Base-by-base conservation (phyloP, 192 early-diverging fungal genomes). In the Linnemannia hyalina region DNA sequence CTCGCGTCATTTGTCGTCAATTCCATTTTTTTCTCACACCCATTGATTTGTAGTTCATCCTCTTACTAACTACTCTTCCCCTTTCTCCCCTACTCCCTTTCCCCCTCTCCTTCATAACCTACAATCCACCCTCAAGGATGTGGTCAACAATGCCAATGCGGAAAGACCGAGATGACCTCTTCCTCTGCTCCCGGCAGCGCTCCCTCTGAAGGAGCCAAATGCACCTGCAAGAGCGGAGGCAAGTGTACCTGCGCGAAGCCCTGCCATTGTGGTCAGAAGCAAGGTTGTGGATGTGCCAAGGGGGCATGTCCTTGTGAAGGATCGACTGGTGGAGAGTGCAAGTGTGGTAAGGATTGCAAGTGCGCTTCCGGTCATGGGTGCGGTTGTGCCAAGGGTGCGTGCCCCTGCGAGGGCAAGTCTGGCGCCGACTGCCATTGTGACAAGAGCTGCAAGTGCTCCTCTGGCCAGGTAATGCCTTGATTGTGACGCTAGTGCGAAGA, bases 1-100 rank as follows among this genome's bases (percentile, higher is more conserved):
- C 60, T 78, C 41, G 71, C 82, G 82, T 80, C 82, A 85, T 85
- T n/a, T 76, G 65, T 41, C 83, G 78, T 65, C 83, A 85, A 44
- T 73, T 74, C 42, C 26, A 36, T 36, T 35, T 35, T 52, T 26
- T 52, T 44, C 18, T n/a, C 44, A 71, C 70, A 15, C 29, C 23
- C 46, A 18, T 47, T 42, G 36, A 47, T n/a, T 49, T 5, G 38
- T 70, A n/a, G 6, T 15, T n/a, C 23, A 15, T 6, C 29, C 13
- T 52, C 42, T 74, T 68, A 52, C 46, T 42, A 54, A 36, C 72
- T 68, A 52, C 46, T 42, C n/a, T 74, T 26, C 54, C 60, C 38
- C 44, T n/a, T 7, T 68, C 36, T 36, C 69, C 4, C 29, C 20
- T 68, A 10, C 46, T 42, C 42, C n/a, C 41, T 22, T 18, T 13